Percentiles rank a stretch among this genome's conserved stretches.
Conservation (phyloP, 1,284 basidiomycete genomes). For the Cryptococcus floricola region DNA sequence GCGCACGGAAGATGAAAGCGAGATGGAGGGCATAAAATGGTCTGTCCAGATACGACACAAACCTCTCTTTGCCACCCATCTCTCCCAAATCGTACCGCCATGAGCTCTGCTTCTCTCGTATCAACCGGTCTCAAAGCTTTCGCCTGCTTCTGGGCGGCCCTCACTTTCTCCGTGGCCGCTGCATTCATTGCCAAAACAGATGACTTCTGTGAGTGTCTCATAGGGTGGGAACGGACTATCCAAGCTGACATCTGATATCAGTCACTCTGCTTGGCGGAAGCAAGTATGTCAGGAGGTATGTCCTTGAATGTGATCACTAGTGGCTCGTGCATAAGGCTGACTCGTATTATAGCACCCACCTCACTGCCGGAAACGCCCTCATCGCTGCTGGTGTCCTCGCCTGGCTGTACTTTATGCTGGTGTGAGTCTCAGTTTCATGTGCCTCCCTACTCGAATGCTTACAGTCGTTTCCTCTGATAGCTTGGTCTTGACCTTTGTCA, state of each 20-base stretch:
- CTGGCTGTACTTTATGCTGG: conserved; percentile 26
- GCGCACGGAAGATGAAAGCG: no score
- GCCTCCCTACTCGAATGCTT: no score
- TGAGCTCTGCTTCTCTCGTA: conserved; percentile 18
- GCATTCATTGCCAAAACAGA: conserved; percentile 19
- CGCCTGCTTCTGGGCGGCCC: conserved; percentile 27
- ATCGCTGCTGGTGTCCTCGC: conserved; percentile 30
- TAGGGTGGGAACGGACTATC: no score
- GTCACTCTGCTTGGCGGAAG: no score
- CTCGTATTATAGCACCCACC: conserved; percentile 1
- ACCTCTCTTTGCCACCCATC: no score
- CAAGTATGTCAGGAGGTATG: no score
- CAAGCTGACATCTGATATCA: no score
- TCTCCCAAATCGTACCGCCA: conserved; percentile 4
- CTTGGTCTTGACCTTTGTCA: conserved; percentile 16
- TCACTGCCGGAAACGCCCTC: conserved; percentile 31
- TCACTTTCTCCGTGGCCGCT: conserved; percentile 26
- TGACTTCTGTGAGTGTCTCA: conserved; percentile 13
- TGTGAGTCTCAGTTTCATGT: conserved; percentile 15
- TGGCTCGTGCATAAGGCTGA: no score
- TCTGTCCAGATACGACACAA: no score
- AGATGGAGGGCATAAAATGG: no score
- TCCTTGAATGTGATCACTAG: no score
- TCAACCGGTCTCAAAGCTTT: conserved; percentile 25
- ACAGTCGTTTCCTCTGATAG: conserved; percentile 3